Evolutionary conservation across 2,329 filamentous ascomycete genomes (phyloP).

Genomic region (Fusarium sp.): DNA sequence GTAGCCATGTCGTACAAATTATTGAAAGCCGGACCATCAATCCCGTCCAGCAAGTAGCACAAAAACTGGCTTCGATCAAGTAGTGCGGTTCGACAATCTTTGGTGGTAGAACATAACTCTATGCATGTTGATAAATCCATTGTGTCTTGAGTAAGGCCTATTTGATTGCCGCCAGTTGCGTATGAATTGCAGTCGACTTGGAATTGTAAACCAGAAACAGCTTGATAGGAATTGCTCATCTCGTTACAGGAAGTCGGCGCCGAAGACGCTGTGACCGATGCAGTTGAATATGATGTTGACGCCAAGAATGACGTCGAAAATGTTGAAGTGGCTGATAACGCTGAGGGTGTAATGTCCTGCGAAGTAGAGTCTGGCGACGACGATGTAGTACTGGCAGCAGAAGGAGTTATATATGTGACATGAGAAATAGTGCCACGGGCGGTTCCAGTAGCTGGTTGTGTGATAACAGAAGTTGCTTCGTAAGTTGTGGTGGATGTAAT

Average conservation of each 20-base stretch:
- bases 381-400: not conserved
- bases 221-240: not conserved
- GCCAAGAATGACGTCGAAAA: not conserved
- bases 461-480: not conserved
- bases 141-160: accelerated
- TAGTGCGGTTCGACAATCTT: not conserved
- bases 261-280: not conserved
- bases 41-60: not conserved
- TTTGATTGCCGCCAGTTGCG: not conserved
- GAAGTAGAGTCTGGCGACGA: not conserved
- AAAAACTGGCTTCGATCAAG: not conserved
- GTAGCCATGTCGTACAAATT: not conserved
- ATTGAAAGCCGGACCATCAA: not conserved
- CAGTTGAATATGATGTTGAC: not conserved
- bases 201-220: not conserved
- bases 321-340: not conserved
- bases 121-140: not conserved
- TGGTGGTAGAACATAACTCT: accelerated
- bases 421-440: not conserved
- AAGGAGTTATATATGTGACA: not conserved
- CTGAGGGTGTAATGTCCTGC: not conserved
- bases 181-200: not conserved
- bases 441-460: not conserved
- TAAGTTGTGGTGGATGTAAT: not conserved
- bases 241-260: not conserved